Base-by-base conservation (phyloP, 441 rosid species). In the Viola pubescens region DNA sequence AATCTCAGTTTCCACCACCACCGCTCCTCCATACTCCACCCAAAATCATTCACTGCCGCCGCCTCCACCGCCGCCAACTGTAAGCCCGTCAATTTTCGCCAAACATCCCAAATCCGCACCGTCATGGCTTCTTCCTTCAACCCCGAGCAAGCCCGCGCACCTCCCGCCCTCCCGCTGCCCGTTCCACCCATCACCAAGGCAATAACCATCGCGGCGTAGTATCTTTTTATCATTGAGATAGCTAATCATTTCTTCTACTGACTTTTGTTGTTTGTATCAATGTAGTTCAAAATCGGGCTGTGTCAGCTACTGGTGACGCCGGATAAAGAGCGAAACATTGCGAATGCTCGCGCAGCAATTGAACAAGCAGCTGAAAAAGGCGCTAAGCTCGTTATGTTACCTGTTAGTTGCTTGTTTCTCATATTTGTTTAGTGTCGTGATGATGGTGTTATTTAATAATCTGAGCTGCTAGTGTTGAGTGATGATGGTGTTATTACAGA, bases 121-220 rank as follows among this genome's bases (percentile, higher is more conserved):
- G 48, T 74, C 48, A 87, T 87, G 96, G 48, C 70, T 9, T 64
- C 88, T 7, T 76, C 89, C 67, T 87, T 77, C 81, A 79, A 77
- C 54, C 83, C 94, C 4, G 97, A 86, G 56, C 80, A 77, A 61
- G 87, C 98, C 50, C 74, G 97, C 76, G 77, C 71, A 46, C 97
- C 97, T 3, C 84, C 89, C 11, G 87, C 96, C n/a, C 70, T 92
- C 43, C 86, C 98, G 50, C 69, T 82, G 50, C 96, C 97, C 4
- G 37, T 79, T 37, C 91, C 96, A 61, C 82, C 88, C 9, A 48
- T 87, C 71, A 60, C 87, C 65, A 87, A 87, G 90, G 98, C 57
- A 63, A 10, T 8, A 26, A 40, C n/a, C 14, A 11, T 60, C 34
- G 4, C 39, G 45, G 40, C 38, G 19, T 7, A 52, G 11, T 12